Evolutionary conservation across 768 basidiomycete species (phyloP).

Genomic region (Mycena galopus): DNA sequence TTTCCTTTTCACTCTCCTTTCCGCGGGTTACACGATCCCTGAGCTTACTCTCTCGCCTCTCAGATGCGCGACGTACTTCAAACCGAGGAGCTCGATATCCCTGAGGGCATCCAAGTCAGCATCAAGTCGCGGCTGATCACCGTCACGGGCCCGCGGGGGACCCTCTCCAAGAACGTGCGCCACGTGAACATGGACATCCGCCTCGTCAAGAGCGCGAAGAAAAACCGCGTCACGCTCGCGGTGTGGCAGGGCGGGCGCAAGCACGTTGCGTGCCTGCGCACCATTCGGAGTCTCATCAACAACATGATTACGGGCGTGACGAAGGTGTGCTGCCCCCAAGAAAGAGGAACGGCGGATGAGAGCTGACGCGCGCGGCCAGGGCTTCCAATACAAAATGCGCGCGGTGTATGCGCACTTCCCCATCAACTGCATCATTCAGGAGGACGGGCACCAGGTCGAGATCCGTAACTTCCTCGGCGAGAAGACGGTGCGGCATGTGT

Average conservation of each 20-base stretch:
- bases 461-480: constrained; percentile 97
- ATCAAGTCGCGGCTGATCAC: constrained; percentile 94
- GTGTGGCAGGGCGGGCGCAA: constrained; percentile 99
- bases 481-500: constrained; percentile 94
- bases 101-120: constrained; percentile 84
- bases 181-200: constrained; percentile 96
- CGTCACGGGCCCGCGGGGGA: constrained; percentile 94
- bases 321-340: constrained; percentile 80
- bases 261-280: constrained; percentile 98
- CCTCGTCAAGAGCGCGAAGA: constrained; percentile 78
- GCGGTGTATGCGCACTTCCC: constrained; percentile 99
- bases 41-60: constrained; percentile 47
- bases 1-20: too few species aligned
- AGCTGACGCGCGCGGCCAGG: constrained; percentile 63
- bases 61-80: constrained; percentile 95
- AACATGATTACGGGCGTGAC: constrained; percentile 99
- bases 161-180: constrained; percentile 90
- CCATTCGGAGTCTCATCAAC: constrained; percentile 93
- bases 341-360: neutral
- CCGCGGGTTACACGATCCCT: too few species aligned
- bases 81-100: constrained; percentile 93
- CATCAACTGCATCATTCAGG: constrained; percentile 97
- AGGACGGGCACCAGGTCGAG: constrained; percentile 77
- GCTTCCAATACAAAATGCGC: constrained; percentile 99
- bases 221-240: constrained; percentile 86